Percentiles rank a stretch among this genome's conserved stretches.
Evolutionary conservation across 2,329 filamentous ascomycete genomes (phyloP).

Genomic region (Blumeriella jaapii): DNA sequence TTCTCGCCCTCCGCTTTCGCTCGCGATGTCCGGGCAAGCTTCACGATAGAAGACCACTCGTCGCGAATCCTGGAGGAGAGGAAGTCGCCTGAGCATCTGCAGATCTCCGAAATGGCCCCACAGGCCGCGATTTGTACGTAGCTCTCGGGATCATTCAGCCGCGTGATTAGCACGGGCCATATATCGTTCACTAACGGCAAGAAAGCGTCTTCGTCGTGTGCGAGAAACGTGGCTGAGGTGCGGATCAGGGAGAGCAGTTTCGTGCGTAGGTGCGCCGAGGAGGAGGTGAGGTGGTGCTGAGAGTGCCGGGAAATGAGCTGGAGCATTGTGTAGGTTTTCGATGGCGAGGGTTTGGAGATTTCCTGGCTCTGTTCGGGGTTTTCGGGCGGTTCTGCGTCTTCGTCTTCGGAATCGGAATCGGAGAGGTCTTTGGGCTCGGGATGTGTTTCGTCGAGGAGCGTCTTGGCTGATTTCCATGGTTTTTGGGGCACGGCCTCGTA

Average conservation of each 20-base stretch:
- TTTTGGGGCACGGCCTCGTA: conserved; percentile 24
- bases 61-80: conserved; percentile 63
- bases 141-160: conserved; percentile 53
- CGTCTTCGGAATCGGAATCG: not conserved
- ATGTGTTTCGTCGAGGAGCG: conserved; percentile 27
- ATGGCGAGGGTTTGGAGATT: conserved; percentile 49
- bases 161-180: conserved; percentile 71
- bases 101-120: conserved; percentile 56
- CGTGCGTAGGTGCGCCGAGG: conserved; percentile 65
- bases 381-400: conserved; percentile 10
- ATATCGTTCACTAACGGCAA: conserved; percentile 81
- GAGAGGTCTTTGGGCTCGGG: conserved; percentile 4
- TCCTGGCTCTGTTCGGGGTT: conserved; percentile 32
- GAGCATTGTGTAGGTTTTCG: conserved; percentile 70
- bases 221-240: conserved; percentile 60
- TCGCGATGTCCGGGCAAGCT: conserved; percentile 34
- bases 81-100: conserved; percentile 66
- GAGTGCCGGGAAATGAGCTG: conserved; percentile 72
- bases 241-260: conserved; percentile 68
- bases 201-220: conserved; percentile 69
- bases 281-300: conserved; percentile 82
- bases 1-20: conserved; percentile 31
- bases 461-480: conserved; percentile 28
- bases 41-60: conserved; percentile 52
- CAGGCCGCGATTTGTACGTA: conserved; percentile 62